These are phyloP conservation scores for Crithidia fasciculata DNA, from an alignment of 208 protist species.

Conservation along the genomic window DNA sequence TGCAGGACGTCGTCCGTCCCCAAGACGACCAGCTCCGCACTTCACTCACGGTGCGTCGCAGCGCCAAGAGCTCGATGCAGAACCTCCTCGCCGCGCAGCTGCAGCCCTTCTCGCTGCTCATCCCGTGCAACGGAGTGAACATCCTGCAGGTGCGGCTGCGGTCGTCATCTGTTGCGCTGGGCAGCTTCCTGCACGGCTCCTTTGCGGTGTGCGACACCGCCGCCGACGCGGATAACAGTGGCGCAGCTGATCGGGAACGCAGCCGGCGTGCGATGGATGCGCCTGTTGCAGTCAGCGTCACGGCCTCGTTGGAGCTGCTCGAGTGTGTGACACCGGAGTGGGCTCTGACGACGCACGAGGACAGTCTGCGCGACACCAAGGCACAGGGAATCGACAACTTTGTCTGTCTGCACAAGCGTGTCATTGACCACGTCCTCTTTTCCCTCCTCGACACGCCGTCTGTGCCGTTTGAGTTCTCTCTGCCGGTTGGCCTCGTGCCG, in stretches of 20 bases:
- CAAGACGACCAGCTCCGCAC: constrained; percentile 38
- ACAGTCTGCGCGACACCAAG: constrained; percentile 19
- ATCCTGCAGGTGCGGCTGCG: constrained; percentile 34
- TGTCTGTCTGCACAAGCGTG: constrained; percentile 27
- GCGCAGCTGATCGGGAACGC: not conserved
- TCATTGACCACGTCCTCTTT: constrained; percentile 27
- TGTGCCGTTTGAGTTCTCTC: constrained; percentile 33
- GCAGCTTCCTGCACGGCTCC: constrained; percentile 42
- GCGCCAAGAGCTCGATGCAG: constrained; percentile 20
- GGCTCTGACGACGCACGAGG: constrained; percentile 14
- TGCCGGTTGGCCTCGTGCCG: constrained; percentile 28
- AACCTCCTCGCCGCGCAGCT: constrained; percentile 25
- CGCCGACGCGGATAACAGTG: not conserved
- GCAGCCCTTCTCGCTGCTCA: constrained; percentile 36
- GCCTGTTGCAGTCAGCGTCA: constrained; percentile 26
- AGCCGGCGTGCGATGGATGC: constrained; percentile 3
- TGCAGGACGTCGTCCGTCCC: constrained; percentile 30
- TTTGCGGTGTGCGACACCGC: constrained; percentile 24
- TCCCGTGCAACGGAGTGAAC: constrained; percentile 30
- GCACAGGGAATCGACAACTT: constrained; percentile 32
- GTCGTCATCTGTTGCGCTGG: constrained; percentile 45
- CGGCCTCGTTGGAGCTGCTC: constrained; percentile 27
- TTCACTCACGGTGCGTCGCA: constrained; percentile 15
- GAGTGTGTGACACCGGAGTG: constrained; percentile 36
- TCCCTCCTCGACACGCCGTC: constrained; percentile 27